phyloP scores from a whole-genome alignment of 163 green algal species.

The Prototheca wickerhamii region DNA sequence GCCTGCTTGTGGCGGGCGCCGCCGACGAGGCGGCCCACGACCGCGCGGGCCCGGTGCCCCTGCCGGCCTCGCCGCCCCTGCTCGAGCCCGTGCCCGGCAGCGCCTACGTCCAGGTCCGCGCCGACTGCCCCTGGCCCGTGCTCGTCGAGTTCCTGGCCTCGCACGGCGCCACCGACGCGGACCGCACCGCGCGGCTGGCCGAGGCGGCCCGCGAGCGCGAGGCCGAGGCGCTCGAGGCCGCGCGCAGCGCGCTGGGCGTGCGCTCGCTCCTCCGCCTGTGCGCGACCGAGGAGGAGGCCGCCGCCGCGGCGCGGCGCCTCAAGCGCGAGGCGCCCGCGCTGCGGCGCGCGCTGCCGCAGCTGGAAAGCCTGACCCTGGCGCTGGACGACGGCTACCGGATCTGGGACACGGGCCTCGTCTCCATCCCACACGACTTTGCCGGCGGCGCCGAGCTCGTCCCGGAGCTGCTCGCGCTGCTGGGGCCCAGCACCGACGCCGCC shows the following conservation, averaged over 20 bases:
- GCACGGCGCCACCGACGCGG: slow-evolving; percentile 44
- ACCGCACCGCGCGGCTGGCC: slow-evolving; percentile 29
- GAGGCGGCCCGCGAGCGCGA: slow-evolving; percentile 1
- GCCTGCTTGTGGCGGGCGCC: slow-evolving; percentile 57
- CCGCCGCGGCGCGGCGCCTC: slow-evolving; percentile 15
- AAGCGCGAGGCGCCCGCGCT: slow-evolving; percentile 17
- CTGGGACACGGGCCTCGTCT: slow-evolving; percentile 47
- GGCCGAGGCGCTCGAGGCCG: slow-evolving; percentile 10
- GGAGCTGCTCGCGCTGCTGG: slow-evolving; percentile 28
- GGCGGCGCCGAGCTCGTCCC: slow-evolving; percentile 27
- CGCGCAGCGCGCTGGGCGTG: background rate
- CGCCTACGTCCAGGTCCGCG: slow-evolving; percentile 45
- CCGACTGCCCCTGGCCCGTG: slow-evolving; percentile 59
- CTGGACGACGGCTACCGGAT: slow-evolving; percentile 53
- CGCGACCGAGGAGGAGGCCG: slow-evolving; percentile 11
- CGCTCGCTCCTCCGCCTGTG: background rate
- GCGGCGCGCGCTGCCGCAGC: slow-evolving; percentile 10
- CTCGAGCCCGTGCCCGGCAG: background rate
- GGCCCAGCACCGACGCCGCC: background rate
- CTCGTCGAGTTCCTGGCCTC: slow-evolving; percentile 69
- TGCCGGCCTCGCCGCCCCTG: background rate
- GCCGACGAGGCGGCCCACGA: background rate
- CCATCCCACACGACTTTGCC: slow-evolving; percentile 45
- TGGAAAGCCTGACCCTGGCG: slow-evolving; percentile 26
- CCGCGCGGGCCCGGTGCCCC: background rate